phyloP scores from a whole-genome alignment of 345 rosid genomes.

The Arabidopsis suecica region DNA sequence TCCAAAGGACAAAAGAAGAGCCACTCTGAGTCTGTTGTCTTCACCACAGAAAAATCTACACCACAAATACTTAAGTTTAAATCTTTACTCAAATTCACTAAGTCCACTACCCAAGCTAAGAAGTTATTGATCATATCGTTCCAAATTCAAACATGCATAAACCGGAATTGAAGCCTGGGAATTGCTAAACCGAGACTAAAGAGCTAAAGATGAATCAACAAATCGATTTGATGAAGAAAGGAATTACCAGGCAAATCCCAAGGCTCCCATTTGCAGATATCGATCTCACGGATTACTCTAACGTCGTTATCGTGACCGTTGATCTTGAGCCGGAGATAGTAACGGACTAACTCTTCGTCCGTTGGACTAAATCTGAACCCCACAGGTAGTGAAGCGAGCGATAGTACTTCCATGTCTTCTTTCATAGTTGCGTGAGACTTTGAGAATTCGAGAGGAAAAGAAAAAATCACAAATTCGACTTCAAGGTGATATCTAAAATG shows the following conservation, averaged over 20 bases:
- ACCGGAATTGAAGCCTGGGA: not conserved
- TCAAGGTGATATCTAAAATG: not conserved
- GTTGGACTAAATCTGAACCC: conserved; percentile 93
- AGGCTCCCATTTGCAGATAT: conserved; percentile 90
- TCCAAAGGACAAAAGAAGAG: conserved; percentile 95
- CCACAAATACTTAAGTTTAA: not conserved
- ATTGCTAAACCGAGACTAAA: not conserved
- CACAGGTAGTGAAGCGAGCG: conserved; percentile 70
- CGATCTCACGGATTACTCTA: conserved; percentile 69
- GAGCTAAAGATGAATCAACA: not conserved
- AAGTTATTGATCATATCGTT: not conserved
- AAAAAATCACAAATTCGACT: not conserved
- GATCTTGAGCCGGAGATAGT: conserved; percentile 74
- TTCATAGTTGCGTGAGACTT: conserved; percentile 19
- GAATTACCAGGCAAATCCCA: conserved; percentile 91
- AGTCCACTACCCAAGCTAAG: conserved; percentile 4
- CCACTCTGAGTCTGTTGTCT: conserved; percentile 75
- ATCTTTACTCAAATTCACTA: not conserved
- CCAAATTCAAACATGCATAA: not conserved
- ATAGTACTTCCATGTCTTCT: conserved; percentile 51
- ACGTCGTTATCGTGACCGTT: conserved; percentile 68
- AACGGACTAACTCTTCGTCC: conserved; percentile 75
- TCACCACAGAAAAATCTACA: conserved; percentile 63
- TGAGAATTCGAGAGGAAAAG: not conserved
- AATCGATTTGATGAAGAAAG: not conserved